These are phyloP conservation scores for Euphorbia peplus DNA, from an alignment of 345 rosid genomes.

Conservation along the genomic window DNA sequence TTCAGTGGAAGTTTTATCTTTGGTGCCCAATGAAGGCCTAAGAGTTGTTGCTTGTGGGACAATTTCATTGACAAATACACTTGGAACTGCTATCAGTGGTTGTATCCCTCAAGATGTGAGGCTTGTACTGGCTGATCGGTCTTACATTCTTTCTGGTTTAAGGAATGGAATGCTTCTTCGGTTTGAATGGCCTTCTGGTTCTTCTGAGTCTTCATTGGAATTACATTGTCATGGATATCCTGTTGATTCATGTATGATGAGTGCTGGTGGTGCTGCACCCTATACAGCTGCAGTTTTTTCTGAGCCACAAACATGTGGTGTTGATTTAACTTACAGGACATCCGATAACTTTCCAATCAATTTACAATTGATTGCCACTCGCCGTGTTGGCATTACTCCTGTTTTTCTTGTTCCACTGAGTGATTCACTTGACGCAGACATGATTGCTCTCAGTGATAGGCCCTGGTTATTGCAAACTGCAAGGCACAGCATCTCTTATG, in stretches of 20 bases:
- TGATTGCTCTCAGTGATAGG: constrained; percentile 91
- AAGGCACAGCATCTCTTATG: constrained; percentile 80
- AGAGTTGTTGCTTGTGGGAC: constrained; percentile 74
- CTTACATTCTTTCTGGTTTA: constrained; percentile 81
- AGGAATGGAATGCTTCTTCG: constrained; percentile 99
- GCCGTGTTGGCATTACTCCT: constrained; percentile 93
- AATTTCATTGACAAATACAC: constrained; percentile 56
- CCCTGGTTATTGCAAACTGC: constrained; percentile 96
- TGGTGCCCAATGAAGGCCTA: constrained; percentile 59
- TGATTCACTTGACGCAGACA: constrained; percentile 71
- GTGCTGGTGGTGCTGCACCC: constrained; percentile 27
- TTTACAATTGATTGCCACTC: constrained; percentile 81
- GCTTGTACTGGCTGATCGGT: constrained; percentile 78
- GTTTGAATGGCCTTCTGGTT: constrained; percentile 78
- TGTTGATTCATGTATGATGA: constrained; percentile 31
- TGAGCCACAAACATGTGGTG: constrained; percentile 27
- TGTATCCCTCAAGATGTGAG: constrained; percentile 97
- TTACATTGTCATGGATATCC: constrained; percentile 18
- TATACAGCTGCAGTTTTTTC: constrained; percentile 24
- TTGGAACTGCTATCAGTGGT: constrained; percentile 74
- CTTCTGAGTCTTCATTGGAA: constrained; percentile 34
- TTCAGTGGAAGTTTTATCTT: constrained; percentile 84
- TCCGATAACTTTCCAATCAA: constrained; percentile 43
- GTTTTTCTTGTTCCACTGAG: constrained; percentile 87
- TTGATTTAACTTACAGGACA: constrained; percentile 23